Conservation (phyloP, 2,329 filamentous ascomycete genomes). For the Aspergillus oerlinghausenensis region DNA sequence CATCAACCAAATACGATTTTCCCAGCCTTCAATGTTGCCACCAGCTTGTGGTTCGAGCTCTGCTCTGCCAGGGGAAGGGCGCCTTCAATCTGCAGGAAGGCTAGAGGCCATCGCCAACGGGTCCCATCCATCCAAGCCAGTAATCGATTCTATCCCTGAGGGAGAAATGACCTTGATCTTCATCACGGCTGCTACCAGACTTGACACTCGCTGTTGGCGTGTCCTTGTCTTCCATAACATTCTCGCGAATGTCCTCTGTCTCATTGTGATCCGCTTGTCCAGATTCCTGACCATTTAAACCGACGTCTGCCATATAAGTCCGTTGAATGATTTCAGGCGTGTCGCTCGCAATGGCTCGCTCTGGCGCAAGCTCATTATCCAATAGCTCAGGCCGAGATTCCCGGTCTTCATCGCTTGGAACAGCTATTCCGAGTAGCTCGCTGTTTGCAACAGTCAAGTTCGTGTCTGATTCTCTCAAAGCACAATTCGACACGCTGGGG, state of each 20-base stretch:
- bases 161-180: neutral
- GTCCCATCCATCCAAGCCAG: slow-evolving; percentile 30
- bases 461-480: neutral
- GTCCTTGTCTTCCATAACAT: neutral
- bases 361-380: neutral
- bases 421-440: neutral
- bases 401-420: neutral
- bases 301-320: neutral
- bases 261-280: neutral
- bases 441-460: neutral
- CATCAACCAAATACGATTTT: neutral
- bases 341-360: neutral
- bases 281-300: neutral
- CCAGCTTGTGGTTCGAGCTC: neutral
- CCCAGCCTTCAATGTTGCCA: neutral
- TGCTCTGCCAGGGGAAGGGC: no score
- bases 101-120: slow-evolving; percentile 6
- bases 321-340: neutral
- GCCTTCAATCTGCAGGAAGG: no score
- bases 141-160: slow-evolving; percentile 30
- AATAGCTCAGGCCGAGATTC: neutral
- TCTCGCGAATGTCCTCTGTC: neutral
- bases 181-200: neutral
- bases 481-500: neutral
- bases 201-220: neutral